Base-by-base conservation (phyloP, 495 filamentous ascomycete genomes). In the Platismatia glauca region DNA sequence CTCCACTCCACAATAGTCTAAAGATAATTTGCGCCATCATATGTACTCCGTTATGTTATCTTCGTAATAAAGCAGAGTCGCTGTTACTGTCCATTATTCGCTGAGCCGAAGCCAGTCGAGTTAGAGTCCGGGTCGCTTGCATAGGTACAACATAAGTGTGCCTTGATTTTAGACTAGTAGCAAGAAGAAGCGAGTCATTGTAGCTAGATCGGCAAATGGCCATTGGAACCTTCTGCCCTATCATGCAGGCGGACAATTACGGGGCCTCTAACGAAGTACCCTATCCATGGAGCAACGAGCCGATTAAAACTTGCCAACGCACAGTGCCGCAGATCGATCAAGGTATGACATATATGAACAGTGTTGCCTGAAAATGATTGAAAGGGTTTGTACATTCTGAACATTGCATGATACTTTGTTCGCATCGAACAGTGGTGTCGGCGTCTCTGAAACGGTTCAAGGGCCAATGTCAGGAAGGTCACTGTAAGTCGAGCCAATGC, bases 211-310 rank as follows among this genome's bases (percentile, higher is more conserved):
- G 38, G 56, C 43, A 18, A 57, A 52, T 66, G 50, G 22, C 46
- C 24, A 52, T 33, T 20, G 34, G 5, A 37, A 38, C 39, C 12
- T 27, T 62, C 50, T 57, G 58, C 59, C 59, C 64, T 60, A 61
- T 29, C 52, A 62, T 61, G 64, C 64, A 66, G 46, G 52, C 37
- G 46, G 64, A 53, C 41, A 37, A 63, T 63, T 55, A 63, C 41
- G 61, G 55, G 61, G 52, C 39, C 41, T 58, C 53, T 57, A 57
- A 33, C 4, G 35, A 50, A 38, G 53, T 43, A 33, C 56, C 43
- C 55, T 43, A 22, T 37, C 55, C 31, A 29, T 31, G 55, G 24
- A 48, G 61, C 13, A 62, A 43, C 61, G 43, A 63, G 35, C 55
- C 16, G 46, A 22, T 63, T 31, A 15, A 29, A 35, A 50, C 41